Base-by-base conservation (phyloP, 108 stramenopile species). In the Fragilaria crotonensis region DNA sequence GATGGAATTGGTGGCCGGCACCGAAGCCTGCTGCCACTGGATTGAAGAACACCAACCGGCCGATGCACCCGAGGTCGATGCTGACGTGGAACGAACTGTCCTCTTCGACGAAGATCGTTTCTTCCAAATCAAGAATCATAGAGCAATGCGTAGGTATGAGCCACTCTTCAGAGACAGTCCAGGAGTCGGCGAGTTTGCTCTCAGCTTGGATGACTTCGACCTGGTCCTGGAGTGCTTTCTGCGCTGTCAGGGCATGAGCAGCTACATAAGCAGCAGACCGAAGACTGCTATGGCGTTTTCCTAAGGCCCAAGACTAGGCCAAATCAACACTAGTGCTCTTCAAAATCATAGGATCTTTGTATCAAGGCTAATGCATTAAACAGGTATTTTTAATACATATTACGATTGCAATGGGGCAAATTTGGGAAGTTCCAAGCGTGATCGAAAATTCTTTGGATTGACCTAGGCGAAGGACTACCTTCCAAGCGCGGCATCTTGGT, bases 101-200 rank as follows among this genome's bases (percentile, higher is more conserved):
- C 54, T 92, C 23, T 88, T 92, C 53, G 90, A 92, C 51, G 90
- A 92, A 62, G 83, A 92, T 64, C 71, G 78, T 20, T 92, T 92
- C 58, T 75, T 87, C 28, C 53, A 73, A 31, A 66, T 87, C 21
- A 92, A 92, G 65, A 70, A 73, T 26, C 48, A 64, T 4, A 77
- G 84, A 25, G 66, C 71, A 2, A 57, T 59, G 22, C 62, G 63
- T n/a, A 60, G 53, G 3, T 60, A 64, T 33, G 48, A 49, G 27
- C 71, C 71, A 41, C 51, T 85, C 5, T 79, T 87, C 48, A 49
- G 25, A 9, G 11, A 52, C 18, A 26, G 26, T 52, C 25, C 21
- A 2, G 21, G 9, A 61, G 60, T 21, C 3, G 29, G 31, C n/a
- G 45, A 62, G 27, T 57, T 90, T 9, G 82, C 82, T 21, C 57